Evolutionary conservation across 2,329 filamentous ascomycete genomes (phyloP).

Genomic region (Aspergillus neoniger): DNA sequence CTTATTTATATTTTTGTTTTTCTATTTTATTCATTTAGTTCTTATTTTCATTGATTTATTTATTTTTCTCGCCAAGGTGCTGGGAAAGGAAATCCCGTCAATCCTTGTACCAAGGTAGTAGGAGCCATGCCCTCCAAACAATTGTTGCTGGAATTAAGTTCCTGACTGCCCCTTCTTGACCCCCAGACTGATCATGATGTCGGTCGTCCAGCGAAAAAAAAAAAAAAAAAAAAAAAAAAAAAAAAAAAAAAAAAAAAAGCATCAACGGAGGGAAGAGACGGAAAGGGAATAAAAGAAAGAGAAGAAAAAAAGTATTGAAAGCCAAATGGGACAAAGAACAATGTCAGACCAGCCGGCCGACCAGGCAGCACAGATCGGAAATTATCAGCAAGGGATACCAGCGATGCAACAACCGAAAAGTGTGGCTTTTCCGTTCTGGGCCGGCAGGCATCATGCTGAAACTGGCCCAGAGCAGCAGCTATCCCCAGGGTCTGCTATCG

Average conservation of each 20-base stretch:
- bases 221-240: no score
- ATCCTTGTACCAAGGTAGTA: not conserved
- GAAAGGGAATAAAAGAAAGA: no score
- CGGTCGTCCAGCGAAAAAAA: not conserved
- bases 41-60: no score
- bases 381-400: slow-evolving; percentile 9
- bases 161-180: not conserved
- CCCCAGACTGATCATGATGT: no score
- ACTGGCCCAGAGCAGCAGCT: slow-evolving; percentile 2
- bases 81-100: not conserved
- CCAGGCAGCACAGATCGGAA: slow-evolving; percentile 7
- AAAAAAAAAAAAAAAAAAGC: no score
- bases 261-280: not conserved
- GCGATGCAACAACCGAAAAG: slow-evolving; percentile 4
- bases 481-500: not conserved
- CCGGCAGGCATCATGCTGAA: not conserved
- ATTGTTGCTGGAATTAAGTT: not conserved
- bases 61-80: not conserved
- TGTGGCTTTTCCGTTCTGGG: not conserved
- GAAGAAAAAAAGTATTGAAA: not conserved
- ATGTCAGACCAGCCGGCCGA: not conserved
- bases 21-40: no score
- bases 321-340: not conserved
- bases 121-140: not conserved
- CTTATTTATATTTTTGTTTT: no score